Evolutionary conservation across 371 early-diverging fungal species (phyloP), one percentile per base, ranked within the genome.

Genomic region (Rhizomucor miehei): DNA sequence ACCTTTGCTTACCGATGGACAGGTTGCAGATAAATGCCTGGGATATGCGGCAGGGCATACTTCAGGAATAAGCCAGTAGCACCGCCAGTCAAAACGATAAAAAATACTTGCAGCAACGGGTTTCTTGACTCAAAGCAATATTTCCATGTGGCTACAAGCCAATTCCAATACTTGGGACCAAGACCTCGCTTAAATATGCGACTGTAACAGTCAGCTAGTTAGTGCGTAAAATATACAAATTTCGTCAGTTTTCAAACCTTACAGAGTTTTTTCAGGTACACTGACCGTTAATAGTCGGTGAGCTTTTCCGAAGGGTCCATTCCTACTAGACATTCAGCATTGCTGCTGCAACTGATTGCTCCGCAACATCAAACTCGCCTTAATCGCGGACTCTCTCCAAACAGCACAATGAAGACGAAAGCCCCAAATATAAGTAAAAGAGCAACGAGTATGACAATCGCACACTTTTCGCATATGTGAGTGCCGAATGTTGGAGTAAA

Each of bases 91-190:
- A 76, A 36, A 14, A 49, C 2, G 20, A 73, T 48, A 52, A 76
- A 76, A 16, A 76, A 67, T 61, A 71, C 77, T 56, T 77, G 77
- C 36, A 77, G 54, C 54, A 77, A 73, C 24, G 77, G 77, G 49
- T 77, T 77, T 14, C 73, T 68, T 20, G 71, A 69, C 47, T 77
- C 66, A 50, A 66, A 77, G 29, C 67, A 69, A 51, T 73, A 77
- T n/a, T 44, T n/a, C 69, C 73, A 77, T n/a, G 51, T 17, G 11
- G 47, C 35, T 11, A 40, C 48, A 5, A 70, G 11, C 36, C 67
- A 59, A 37, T 58, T 48, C 44, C 64, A 29, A 20, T 64, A 65
- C 10, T 16, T 48, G 36, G 52, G 50, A 11, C 75, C 75, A 17
- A 75, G 16, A 12, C 45, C 57, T 45, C 23, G 29, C 19, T 57